Base-by-base conservation (phyloP, 768 basidiomycete species). In the Astraeus odoratus region DNA sequence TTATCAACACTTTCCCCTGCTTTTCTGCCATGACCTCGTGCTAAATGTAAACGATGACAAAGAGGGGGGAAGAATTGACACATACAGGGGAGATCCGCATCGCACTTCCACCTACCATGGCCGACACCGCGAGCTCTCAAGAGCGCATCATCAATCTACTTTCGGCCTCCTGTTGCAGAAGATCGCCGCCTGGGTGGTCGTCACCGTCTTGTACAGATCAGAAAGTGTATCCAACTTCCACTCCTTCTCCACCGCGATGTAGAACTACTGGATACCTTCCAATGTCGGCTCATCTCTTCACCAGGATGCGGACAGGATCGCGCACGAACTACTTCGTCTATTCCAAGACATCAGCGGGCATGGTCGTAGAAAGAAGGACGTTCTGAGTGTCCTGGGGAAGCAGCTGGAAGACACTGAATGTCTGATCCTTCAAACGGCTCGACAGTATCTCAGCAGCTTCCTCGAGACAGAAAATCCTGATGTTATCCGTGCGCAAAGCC, bases 281-380 rank as follows among this genome's bases (percentile, higher is more conserved):
- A 99, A 83, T 24, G 95, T 98, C 66, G 97, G 68, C 69, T 99
- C 95, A 63, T 98, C 95, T 54, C 83, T 99, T 99, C 71, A 99
- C 95, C 54, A 98, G 83, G 63, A 99, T 97, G 44, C 93, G 75
- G 67, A 97, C 81, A 43, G 92, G 91, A 55, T 95, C 91, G 50
- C 91, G 86, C 96, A 98, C 98, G 73, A 99, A 98, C 72, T 97
- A 97, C 70, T 93, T 95, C 58, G 96, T 94, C 62, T 98, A 90
- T 67, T 98, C 96, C 57, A 99, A 76, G 34, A 99, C 95, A 57
- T 97, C 95, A 49, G 86, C 78, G 13, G 95, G 95, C 83, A 99
- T 91, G 57, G 95, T 99, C 49, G 95, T 96, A 5, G 92, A 95
- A 50, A 99, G 80, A 43, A 99, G 80, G 52, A 97, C 88, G 55